Percentiles rank a stretch among this genome's conserved stretches.
Evolutionary conservation across 1,284 basidiomycete genomes (phyloP).

Genomic region (Ustilago cynodontis): DNA sequence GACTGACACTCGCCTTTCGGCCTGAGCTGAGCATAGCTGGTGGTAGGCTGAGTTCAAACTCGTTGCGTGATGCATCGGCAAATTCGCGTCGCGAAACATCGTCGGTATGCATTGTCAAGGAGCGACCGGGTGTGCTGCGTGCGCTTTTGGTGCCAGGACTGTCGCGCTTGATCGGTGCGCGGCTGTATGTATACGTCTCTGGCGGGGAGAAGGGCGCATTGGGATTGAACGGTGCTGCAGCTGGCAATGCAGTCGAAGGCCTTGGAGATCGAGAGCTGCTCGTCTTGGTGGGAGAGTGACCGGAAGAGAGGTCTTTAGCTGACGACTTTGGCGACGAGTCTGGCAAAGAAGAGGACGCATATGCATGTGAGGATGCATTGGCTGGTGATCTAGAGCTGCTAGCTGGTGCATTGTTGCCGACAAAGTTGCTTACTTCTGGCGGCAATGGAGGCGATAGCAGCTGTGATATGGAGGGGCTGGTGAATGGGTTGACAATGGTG

Average conservation of each 20-base stretch:
- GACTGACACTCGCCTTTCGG: conserved; percentile 62
- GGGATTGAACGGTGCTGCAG: conserved; percentile 18
- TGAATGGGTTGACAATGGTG: conserved; percentile 32
- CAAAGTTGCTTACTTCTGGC: conserved; percentile 10
- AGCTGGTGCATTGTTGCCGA: background rate
- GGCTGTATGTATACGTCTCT: conserved; percentile 40
- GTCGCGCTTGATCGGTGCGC: conserved; percentile 32
- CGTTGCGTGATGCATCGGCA: conserved; percentile 28
- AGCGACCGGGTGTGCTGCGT: conserved; percentile 51
- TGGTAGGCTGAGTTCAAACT: conserved; percentile 48
- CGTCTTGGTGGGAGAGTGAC: conserved; percentile 19
- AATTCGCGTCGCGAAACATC: conserved; percentile 26
- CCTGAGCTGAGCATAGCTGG: conserved; percentile 60
- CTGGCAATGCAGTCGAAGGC: background rate
- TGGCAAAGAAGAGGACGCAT: conserved; percentile 1
- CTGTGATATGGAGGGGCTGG: conserved; percentile 46
- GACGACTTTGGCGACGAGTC: background rate
- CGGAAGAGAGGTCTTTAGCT: conserved; percentile 1
- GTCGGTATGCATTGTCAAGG: conserved; percentile 26
- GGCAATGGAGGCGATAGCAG: conserved; percentile 32
- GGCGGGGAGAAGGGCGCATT: conserved; percentile 42
- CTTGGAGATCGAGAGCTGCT: conserved; percentile 12
- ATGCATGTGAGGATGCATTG: background rate
- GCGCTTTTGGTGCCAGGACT: conserved; percentile 47
- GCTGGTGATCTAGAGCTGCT: conserved; percentile 1